Conservation (phyloP, 805 yeast species). For the Candida stauntonica region DNA sequence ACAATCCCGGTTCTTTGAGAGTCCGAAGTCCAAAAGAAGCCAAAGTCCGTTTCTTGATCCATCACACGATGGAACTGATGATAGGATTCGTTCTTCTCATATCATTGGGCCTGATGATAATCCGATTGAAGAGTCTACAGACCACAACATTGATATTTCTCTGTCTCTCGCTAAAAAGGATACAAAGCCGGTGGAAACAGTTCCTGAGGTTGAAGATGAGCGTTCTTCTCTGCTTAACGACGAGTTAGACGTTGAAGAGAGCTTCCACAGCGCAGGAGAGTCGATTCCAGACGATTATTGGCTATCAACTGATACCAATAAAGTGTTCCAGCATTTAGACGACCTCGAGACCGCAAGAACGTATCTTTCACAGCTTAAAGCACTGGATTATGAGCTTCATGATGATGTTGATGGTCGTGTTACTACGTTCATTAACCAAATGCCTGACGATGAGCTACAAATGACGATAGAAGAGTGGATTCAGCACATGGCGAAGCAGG, state of each 20-base stretch:
- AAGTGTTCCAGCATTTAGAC: slow-evolving; percentile 23
- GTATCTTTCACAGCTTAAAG: slow-evolving; percentile 17
- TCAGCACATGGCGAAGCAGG: slow-evolving; percentile 47
- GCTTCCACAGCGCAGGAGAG: slow-evolving; percentile 14
- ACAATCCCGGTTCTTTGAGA: slow-evolving; percentile 19
- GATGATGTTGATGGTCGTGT: slow-evolving; percentile 66
- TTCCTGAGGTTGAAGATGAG: too few relatives aligned
- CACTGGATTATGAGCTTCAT: slow-evolving; percentile 34
- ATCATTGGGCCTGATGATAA: slow-evolving; percentile 17
- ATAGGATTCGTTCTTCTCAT: slow-evolving; percentile 6
- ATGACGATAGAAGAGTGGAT: slow-evolving; percentile 76
- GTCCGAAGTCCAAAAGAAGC: slow-evolving; percentile 19
- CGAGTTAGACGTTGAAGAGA: background rate
- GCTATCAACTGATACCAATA: slow-evolving; percentile 29
- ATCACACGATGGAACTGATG: slow-evolving; percentile 17
- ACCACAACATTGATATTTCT: slow-evolving; percentile 20
- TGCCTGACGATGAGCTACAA: slow-evolving; percentile 65
- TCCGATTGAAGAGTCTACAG: slow-evolving; percentile 29
- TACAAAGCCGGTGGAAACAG: background rate
- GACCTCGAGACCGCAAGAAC: slow-evolving; percentile 32
- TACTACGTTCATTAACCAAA: slow-evolving; percentile 57
- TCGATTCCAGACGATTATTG: slow-evolving; percentile 17
- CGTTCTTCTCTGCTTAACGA: too few relatives aligned
- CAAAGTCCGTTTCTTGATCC: slow-evolving; percentile 27
- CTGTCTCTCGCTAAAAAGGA: slow-evolving; percentile 2